phyloP scores from a whole-genome alignment of 139 green algal species.

The Tetradesmus lagerheimii region DNA sequence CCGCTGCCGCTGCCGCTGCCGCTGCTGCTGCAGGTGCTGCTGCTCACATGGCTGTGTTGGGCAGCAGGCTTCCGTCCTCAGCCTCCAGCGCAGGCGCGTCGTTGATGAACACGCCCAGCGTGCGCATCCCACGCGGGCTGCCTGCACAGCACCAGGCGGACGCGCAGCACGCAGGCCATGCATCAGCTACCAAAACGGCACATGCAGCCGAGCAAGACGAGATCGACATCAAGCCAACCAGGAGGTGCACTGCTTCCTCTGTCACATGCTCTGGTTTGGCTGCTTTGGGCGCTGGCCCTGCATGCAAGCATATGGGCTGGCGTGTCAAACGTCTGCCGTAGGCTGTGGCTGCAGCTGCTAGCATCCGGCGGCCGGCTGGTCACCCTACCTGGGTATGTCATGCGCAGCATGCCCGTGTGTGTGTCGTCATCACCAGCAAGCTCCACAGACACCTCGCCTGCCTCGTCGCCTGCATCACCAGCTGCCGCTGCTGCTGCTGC shows the following conservation, averaged over 20 bases:
- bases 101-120: conserved; percentile 16
- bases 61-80: not conserved
- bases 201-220: too few relatives aligned
- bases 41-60: conserved; percentile 16
- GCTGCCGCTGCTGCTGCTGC: not conserved
- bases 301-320: too few relatives aligned
- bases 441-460: not conserved
- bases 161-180: not conserved
- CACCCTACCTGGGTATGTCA: not conserved
- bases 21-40: not conserved
- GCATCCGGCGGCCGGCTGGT: not conserved
- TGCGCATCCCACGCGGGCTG: not conserved
- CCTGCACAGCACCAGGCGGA: not conserved
- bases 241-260: too few relatives aligned
- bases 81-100: not conserved
- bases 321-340: too few relatives aligned
- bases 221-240: too few relatives aligned
- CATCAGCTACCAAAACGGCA: not conserved
- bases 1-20: not conserved
- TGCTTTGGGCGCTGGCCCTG: too few relatives aligned
- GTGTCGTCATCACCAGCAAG: conserved; percentile 2
- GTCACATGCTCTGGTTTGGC: too few relatives aligned
- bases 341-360: too few relatives aligned
- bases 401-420: not conserved
- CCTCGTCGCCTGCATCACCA: not conserved